Base-by-base conservation (phyloP, 1,139 yeast species). In the Saccharomyces hybrid region DNA sequence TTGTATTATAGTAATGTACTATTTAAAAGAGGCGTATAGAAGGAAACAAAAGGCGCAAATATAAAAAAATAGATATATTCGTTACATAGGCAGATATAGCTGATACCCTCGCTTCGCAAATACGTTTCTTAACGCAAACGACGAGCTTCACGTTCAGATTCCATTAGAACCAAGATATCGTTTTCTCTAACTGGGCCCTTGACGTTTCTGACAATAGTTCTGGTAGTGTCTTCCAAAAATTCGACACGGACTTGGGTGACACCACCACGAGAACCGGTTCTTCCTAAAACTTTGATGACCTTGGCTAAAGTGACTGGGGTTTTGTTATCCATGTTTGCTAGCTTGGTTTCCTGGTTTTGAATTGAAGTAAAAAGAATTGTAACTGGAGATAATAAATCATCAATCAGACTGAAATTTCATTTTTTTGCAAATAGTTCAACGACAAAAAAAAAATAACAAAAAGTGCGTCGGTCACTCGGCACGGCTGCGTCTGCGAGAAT, bases 261-360 rank as follows among this genome's bases (percentile, higher is more conserved):
- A 86, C 97, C 98, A 86, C 99, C 99, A 84, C 98, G 91, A 77
- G 97, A 91, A 77, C 97, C 98, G 85, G 98, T 91, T 83, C 98
- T 90, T 78, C 98, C 98, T 79, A 93, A 86, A 78, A 93, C 98
- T 84, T 93, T 93, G 82, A 88, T 90, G 77, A 93, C 98, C 83
- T 90, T 91, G 78, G 98, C 99, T 80, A 93, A 88, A 81, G 96
- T 93, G 75, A 91, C 97, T 78, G 96, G 97, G 79, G 93, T 85
- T 79, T 86, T 86, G 75, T 89, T 79, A 78, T 86, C 93, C 91
- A 69, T 68, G 56, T 61, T 62, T 57, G 54, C 57, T 57, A 16
- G 57, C 52, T 54, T 38, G 44, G 44, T 38, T 38, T 34, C 25
- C 44, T 38, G 25, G 7, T 5, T 16, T 16, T 38, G 42, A 38